Evolutionary conservation across 495 filamentous ascomycete genomes (phyloP), one percentile per base, ranked within the genome.

Genomic region (Letharia columbiana): DNA sequence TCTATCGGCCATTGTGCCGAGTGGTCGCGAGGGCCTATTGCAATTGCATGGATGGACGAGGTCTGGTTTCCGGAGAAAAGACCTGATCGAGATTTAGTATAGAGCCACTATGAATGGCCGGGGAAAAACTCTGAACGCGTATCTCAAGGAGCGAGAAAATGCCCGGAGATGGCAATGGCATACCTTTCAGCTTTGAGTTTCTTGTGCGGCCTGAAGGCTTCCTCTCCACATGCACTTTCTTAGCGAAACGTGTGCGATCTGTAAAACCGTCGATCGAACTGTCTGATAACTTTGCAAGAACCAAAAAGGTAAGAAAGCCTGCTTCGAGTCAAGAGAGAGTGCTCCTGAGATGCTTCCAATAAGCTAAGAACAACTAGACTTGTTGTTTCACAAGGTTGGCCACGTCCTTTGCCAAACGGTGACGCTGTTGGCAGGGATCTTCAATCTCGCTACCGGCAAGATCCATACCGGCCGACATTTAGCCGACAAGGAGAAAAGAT

Each of bases 371-470:
- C 17, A 2, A 28, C 10, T 35, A 17, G 50, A 23, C n/a, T 61
- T 61, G n/a, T 28, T 61, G 39, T 44, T 45, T 42, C n/a, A 44
- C 23, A 28, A 52, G 44, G 64, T 60, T 54, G 64, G 64, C 57
- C 57, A 66, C 64, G 64, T 60, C 64, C 52, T n/a, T n/a, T 40
- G 44, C 44, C 40, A 44, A 44, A 42, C 41, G 33, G 63, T 65
- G 63, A 65, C 63, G 63, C 54, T 33, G 63, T 59, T 59, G 54
- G 41, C 63, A 65, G 63, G 63, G 63, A 45, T 65, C 39, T 47
- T 49, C 13, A 33, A 9, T 28, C 39, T 56, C n/a, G 23, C 23
- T 42, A 9, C 9, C 40, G 23, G 40, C 39, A 31, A 31, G 6
- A 49, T 60, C 62, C 47, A 66, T 73, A 10, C 20, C 15, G 42